A percentile compares a stretch with the other conserved stretches of the same genome.
Conservation (phyloP, 208 protist genomes). For the Trypanosoma cruzi region DNA sequence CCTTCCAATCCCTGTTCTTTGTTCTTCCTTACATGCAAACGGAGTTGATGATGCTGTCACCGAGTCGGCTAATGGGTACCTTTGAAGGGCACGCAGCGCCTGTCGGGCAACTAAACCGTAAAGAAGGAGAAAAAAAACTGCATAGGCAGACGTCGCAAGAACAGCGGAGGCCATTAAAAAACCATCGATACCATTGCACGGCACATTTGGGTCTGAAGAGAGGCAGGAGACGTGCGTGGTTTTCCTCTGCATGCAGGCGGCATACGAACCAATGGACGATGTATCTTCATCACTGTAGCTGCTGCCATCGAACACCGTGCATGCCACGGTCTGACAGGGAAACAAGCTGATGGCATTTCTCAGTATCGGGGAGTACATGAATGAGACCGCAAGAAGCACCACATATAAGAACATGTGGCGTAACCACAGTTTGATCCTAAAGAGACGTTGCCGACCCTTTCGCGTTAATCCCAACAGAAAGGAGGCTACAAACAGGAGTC, state of each 20-base stretch:
- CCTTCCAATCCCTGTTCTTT: not conserved
- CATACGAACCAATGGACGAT: not conserved
- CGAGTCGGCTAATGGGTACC: slow-evolving; percentile 18
- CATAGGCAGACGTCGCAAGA: slow-evolving; percentile 13
- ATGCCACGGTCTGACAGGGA: slow-evolving; percentile 9
- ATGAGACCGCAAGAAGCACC: slow-evolving; percentile 17
- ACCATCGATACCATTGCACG: slow-evolving; percentile 16
- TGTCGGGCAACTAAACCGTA: slow-evolving; percentile 19
- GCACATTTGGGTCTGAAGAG: not conserved
- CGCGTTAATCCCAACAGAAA: slow-evolving; percentile 14
- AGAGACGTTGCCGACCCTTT: slow-evolving; percentile 9
- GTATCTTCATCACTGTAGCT: not conserved
- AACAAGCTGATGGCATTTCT: slow-evolving; percentile 26
- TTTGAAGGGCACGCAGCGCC: slow-evolving; percentile 14
- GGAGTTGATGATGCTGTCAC: not conserved
- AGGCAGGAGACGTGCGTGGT: not conserved
- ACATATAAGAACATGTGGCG: slow-evolving; percentile 14
- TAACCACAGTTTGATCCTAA: slow-evolving; percentile 26
- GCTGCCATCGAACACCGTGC: not conserved
- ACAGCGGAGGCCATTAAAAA: slow-evolving; percentile 15
- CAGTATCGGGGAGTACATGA: slow-evolving; percentile 30
- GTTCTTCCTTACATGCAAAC: not conserved
- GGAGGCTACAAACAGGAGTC: slow-evolving; percentile 6
- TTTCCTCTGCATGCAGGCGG: not conserved
- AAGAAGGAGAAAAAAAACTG: slow-evolving; percentile 22